These are phyloP conservation scores for Phytophthora lateralis DNA, from an alignment of 352 stramenopile genomes.

Conservation along the genomic window DNA sequence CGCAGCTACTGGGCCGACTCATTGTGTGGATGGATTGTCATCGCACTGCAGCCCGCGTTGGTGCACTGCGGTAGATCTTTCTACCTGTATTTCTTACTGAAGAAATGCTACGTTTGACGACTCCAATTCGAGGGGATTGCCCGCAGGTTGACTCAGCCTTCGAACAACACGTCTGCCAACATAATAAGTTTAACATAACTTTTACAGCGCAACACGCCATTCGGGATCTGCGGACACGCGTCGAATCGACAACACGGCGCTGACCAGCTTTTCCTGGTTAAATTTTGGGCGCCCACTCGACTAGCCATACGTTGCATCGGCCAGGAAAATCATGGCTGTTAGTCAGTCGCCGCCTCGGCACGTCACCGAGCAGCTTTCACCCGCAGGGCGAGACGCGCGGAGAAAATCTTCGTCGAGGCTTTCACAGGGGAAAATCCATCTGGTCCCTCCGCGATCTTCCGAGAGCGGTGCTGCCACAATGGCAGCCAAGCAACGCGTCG, in stretches of 20 bases:
- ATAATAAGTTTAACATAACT: too few relatives aligned
- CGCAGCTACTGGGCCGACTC: not conserved
- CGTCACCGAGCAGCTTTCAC: not conserved
- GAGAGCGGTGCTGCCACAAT: not conserved
- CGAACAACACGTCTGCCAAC: not conserved
- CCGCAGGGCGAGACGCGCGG: not conserved
- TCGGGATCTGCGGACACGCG: constrained; percentile 6
- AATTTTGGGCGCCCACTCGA: constrained; percentile 15
- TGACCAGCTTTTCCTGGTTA: constrained; percentile 6
- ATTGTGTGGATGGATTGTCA: not conserved
- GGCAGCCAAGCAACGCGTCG: constrained; percentile 10
- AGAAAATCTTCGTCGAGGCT: constrained; percentile 7
- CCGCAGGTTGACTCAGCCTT: not conserved
- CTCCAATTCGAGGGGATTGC: not conserved
- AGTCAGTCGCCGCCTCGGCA: constrained; percentile 6
- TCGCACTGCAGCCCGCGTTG: not conserved
- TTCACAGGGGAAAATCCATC: constrained; percentile 23
- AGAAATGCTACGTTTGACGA: too few relatives aligned
- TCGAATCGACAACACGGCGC: constrained; percentile 8
- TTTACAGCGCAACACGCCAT: constrained; percentile 6
- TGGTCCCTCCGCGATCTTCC: constrained; percentile 13
- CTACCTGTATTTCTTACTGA: too few relatives aligned
- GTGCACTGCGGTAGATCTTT: not conserved
- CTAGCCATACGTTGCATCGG: constrained; percentile 19
- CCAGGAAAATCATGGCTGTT: constrained; percentile 10